A percentile compares a stretch with the other conserved stretches of the same genome.
These are phyloP conservation scores for Globisporangium paroecandrum DNA, from an alignment of 352 stramenopile genomes.

Conservation along the genomic window DNA sequence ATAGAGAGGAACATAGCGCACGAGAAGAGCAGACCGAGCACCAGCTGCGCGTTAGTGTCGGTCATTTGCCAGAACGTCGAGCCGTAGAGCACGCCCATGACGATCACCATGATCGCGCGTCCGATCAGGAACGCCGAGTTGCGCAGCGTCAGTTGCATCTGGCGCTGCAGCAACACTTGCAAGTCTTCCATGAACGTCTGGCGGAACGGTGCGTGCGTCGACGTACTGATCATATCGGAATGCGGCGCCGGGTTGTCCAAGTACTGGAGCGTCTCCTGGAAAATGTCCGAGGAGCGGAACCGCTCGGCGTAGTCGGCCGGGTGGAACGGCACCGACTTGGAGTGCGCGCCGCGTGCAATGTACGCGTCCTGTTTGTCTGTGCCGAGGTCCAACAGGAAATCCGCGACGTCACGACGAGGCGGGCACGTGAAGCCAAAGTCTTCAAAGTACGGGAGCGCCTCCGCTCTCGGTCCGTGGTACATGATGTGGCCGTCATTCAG, in stretches of 20 bases:
- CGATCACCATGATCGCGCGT: slow-evolving; percentile 49
- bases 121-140: slow-evolving; percentile 46
- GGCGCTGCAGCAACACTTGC: slow-evolving; percentile 40
- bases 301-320: slow-evolving; percentile 42
- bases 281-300: slow-evolving; percentile 52
- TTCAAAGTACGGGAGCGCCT: slow-evolving; percentile 47
- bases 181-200: slow-evolving; percentile 52
- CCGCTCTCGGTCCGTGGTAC: slow-evolving; percentile 47
- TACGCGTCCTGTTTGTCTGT: slow-evolving; percentile 53
- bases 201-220: slow-evolving; percentile 26
- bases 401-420: slow-evolving; percentile 42
- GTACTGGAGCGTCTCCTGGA: slow-evolving; percentile 40
- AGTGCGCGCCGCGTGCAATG: slow-evolving; percentile 13
- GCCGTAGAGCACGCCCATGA: slow-evolving; percentile 66
- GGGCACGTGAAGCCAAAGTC: slow-evolving; percentile 44
- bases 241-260: slow-evolving; percentile 23
- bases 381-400: slow-evolving; percentile 53
- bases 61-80: slow-evolving; percentile 65
- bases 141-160: slow-evolving; percentile 64
- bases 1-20: slow-evolving; percentile 85
- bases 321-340: slow-evolving; percentile 21
- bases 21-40: slow-evolving; percentile 87
- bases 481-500: slow-evolving; percentile 89
- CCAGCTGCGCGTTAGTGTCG: slow-evolving; percentile 45
- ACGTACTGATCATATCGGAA: slow-evolving; percentile 8